Conservation (phyloP, 495 filamentous ascomycete species). For the Parachaetomium inaequale region DNA sequence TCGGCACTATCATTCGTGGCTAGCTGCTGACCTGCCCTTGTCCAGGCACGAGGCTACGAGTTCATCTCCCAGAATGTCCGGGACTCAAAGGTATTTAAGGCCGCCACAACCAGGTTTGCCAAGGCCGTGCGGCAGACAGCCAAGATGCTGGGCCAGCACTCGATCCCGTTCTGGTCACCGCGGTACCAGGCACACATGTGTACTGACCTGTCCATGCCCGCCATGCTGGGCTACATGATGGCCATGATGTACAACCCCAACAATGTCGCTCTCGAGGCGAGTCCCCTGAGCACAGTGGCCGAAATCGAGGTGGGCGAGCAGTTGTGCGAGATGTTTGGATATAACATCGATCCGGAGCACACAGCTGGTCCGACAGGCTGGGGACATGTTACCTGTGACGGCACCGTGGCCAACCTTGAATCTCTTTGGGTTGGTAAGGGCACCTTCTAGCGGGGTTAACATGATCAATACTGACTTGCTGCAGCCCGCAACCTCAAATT, state of each 20-base stretch:
- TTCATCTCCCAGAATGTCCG: too few relatives aligned
- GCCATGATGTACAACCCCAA: constrained; percentile 52
- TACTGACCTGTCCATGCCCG: constrained; percentile 30
- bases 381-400: constrained; percentile 46
- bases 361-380: constrained; percentile 27
- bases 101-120: too few relatives aligned
- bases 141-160: constrained; percentile 22
- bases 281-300: constrained; percentile 38
- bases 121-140: too few relatives aligned
- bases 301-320: constrained; percentile 45
- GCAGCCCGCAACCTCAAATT: constrained; percentile 46
- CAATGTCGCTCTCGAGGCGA: constrained; percentile 47
- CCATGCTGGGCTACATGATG: constrained; percentile 43
- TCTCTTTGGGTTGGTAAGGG: constrained; percentile 35
- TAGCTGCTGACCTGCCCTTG: too few relatives aligned
- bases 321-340: constrained; percentile 46
- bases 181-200: constrained; percentile 49
- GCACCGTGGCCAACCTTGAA: constrained; percentile 48
- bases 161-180: constrained; percentile 46
- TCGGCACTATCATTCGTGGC: too few relatives aligned
- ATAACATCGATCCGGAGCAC: constrained; percentile 22
- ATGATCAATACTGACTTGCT: background rate
- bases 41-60: too few relatives aligned
- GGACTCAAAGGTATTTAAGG: too few relatives aligned
- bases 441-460: background rate